These are phyloP conservation scores for Nicotiana noctiflora DNA, from an alignment of 257 asterid species.

Conservation along the genomic window DNA sequence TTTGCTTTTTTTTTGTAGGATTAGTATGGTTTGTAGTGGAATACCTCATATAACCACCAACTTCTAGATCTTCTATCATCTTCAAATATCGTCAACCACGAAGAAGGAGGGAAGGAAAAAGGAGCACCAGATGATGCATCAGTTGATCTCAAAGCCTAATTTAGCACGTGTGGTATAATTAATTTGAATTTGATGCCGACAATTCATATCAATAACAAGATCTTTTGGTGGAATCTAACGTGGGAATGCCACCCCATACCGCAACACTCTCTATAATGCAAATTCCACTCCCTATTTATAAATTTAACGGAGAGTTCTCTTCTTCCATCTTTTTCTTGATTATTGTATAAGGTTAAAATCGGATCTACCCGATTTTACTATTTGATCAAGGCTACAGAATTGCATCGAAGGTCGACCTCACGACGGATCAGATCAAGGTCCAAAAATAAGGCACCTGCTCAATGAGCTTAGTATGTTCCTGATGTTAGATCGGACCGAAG, in stretches of 20 bases:
- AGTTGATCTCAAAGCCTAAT: slow-evolving; percentile 1
- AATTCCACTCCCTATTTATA: background rate
- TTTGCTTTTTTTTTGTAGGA: background rate
- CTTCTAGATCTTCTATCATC: background rate
- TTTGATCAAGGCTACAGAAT: too few species aligned
- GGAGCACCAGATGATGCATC: background rate
- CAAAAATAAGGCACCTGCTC: too few species aligned
- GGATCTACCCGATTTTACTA: too few species aligned
- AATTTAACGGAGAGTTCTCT: background rate
- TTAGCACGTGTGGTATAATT: background rate
- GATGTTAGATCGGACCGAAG: too few species aligned
- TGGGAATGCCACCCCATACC: slow-evolving; percentile 6
- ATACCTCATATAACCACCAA: background rate
- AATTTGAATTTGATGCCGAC: background rate
- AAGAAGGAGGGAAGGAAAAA: background rate
- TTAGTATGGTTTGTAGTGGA: background rate
- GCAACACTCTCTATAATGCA: background rate
- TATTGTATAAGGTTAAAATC: background rate
- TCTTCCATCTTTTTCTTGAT: background rate
- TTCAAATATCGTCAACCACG: background rate
- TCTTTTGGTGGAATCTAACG: background rate
- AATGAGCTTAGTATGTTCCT: too few species aligned
- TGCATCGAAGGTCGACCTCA: too few species aligned
- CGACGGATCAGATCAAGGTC: too few species aligned
- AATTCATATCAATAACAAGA: background rate